Evolutionary conservation across 2,329 filamentous ascomycete genomes (phyloP).

Genomic region (Calonectria multiphialidica): DNA sequence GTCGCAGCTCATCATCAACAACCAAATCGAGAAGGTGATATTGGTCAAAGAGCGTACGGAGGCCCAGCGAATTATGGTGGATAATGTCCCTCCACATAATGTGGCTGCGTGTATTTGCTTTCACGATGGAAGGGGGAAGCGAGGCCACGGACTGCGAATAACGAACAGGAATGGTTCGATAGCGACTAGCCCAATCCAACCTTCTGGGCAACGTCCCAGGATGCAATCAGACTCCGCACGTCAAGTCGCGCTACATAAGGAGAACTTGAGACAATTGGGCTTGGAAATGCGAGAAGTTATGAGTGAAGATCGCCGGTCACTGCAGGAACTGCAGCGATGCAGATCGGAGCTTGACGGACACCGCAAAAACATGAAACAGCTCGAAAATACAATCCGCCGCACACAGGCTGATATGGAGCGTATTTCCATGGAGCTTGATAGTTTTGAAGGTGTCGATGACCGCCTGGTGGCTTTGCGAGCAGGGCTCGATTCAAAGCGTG

Average conservation of each 20-base stretch:
- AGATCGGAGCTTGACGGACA: slow-evolving; percentile 60
- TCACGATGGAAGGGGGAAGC: slow-evolving; percentile 66
- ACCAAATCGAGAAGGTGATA: slow-evolving; percentile 86
- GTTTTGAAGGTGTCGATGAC: slow-evolving; percentile 76
- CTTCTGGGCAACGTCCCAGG: slow-evolving; percentile 68
- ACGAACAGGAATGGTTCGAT: slow-evolving; percentile 56
- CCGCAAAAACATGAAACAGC: slow-evolving; percentile 43
- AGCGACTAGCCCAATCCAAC: slow-evolving; percentile 57
- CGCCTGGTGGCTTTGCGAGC: slow-evolving; percentile 70
- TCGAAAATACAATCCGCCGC: slow-evolving; percentile 68
- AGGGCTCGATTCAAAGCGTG: slow-evolving; percentile 68
- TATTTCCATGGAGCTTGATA: slow-evolving; percentile 71
- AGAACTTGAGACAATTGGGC: slow-evolving; percentile 65
- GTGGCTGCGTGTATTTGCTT: slow-evolving; percentile 80
- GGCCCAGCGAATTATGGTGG: slow-evolving; percentile 78
- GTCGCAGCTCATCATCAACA: slow-evolving; percentile 85
- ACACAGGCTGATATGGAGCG: slow-evolving; percentile 69
- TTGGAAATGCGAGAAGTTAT: slow-evolving; percentile 66
- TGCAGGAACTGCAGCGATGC: slow-evolving; percentile 62
- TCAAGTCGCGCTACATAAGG: slow-evolving; percentile 68
- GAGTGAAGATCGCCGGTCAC: slow-evolving; percentile 58
- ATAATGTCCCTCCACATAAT: slow-evolving; percentile 71
- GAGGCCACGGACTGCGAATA: slow-evolving; percentile 71
- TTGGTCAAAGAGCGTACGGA: slow-evolving; percentile 77
- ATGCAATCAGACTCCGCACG: slow-evolving; percentile 83